These are phyloP conservation scores for Neurospora sp. DNA, from an alignment of 495 filamentous ascomycete genomes.

Conservation along the genomic window DNA sequence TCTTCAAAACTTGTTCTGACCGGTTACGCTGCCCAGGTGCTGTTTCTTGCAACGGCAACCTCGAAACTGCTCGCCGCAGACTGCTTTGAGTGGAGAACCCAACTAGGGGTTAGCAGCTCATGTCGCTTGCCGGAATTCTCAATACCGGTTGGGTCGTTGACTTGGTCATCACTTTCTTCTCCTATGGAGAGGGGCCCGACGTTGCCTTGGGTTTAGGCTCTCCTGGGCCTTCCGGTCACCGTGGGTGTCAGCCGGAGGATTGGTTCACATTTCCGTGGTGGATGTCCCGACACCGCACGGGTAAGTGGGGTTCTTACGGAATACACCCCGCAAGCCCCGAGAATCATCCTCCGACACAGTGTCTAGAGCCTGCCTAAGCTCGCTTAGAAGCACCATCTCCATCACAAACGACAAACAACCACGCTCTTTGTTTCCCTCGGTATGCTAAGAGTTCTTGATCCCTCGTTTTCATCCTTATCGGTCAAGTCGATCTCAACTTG, in stretches of 20 bases:
- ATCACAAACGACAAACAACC: not conserved
- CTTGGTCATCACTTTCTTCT: conserved; percentile 1
- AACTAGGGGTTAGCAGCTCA: not conserved
- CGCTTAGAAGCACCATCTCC: not conserved
- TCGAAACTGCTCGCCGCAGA: not conserved
- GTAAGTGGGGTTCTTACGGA: not conserved
- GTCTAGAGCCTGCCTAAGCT: not conserved
- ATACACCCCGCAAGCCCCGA: not conserved
- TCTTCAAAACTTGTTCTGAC: not conserved
- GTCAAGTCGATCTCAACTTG: not conserved
- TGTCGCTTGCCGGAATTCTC: not conserved
- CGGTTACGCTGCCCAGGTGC: not conserved
- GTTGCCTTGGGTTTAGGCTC: conserved; percentile 1
- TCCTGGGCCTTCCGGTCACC: not conserved
- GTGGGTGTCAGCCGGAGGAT: not conserved
- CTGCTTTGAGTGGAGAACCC: not conserved
- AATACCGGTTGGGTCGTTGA: not conserved
- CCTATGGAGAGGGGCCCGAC: conserved; percentile 9
- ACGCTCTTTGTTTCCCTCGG: not conserved
- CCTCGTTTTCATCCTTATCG: not conserved
- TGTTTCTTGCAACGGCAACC: conserved; percentile 1
- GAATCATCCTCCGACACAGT: not conserved
- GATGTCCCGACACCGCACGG: not conserved
- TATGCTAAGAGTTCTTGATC: not conserved
- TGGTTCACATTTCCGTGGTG: not conserved